Evolutionary conservation across 2,329 filamentous ascomycete species (phyloP).

Genomic region (Knufia petricola): DNA sequence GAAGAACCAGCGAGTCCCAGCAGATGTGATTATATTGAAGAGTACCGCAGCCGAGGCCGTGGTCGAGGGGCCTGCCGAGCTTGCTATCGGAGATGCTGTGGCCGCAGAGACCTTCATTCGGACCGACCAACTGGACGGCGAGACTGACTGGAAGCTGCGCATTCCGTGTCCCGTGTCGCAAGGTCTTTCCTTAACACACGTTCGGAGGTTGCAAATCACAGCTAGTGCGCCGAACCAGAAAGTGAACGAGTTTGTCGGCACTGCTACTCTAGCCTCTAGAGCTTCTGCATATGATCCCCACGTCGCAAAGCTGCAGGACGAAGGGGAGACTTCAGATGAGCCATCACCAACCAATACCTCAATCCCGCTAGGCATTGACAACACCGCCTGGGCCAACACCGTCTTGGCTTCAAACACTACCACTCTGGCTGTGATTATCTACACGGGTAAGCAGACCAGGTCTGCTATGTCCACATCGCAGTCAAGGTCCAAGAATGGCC

Average conservation of each 20-base stretch:
- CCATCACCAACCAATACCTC: constrained; percentile 33
- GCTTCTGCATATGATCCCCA: constrained; percentile 38
- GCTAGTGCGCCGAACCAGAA: constrained; percentile 87
- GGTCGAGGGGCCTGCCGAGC: constrained; percentile 27
- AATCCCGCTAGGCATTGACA: constrained; percentile 78
- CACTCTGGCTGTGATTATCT: constrained; percentile 81
- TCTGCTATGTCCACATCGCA: constrained; percentile 87
- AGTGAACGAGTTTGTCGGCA: constrained; percentile 93
- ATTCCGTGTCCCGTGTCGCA: constrained; percentile 81
- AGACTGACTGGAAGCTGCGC: constrained; percentile 97
- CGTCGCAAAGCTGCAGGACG: constrained; percentile 26
- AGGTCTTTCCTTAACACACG: constrained; percentile 60
- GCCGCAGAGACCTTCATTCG: constrained; percentile 86
- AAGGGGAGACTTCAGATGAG: constrained; percentile 11
- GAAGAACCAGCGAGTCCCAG: constrained; percentile 87
- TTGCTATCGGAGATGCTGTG: constrained; percentile 16
- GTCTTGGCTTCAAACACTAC: constrained; percentile 87
- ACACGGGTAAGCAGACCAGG: constrained; percentile 88
- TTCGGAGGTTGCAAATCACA: constrained; percentile 57
- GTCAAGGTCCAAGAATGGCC: constrained; percentile 84
- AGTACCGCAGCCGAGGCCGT: constrained; percentile 55
- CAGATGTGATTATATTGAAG: constrained; percentile 87
- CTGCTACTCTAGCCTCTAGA: constrained; percentile 60
- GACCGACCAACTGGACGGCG: constrained; percentile 92
- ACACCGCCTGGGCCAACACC: constrained; percentile 97